Evolutionary conservation across 768 basidiomycete genomes (phyloP).

Genomic region (Amanita subjunquillea): DNA sequence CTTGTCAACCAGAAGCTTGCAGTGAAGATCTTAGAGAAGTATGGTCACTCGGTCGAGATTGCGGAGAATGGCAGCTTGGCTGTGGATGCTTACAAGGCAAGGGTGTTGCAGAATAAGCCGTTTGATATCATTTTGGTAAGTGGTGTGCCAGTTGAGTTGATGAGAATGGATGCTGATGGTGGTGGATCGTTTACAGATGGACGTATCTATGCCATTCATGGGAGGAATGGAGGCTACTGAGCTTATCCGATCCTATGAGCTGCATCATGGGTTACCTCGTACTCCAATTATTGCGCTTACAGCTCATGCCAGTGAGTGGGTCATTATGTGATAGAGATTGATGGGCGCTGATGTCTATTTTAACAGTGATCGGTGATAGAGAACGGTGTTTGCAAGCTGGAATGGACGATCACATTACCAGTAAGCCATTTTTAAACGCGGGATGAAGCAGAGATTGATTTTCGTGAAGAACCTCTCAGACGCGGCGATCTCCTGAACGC

Average conservation of each 20-base stretch:
- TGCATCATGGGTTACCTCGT: constrained; percentile 52
- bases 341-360: constrained; percentile 3
- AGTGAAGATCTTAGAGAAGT: constrained; percentile 92
- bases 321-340: constrained; percentile 5
- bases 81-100: constrained; percentile 81
- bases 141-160: not conserved
- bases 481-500: constrained; percentile 73
- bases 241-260: constrained; percentile 79
- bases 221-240: constrained; percentile 98
- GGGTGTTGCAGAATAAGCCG: constrained; percentile 58
- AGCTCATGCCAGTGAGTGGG: constrained; percentile 86
- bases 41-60: constrained; percentile 91
- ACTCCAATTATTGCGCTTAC: constrained; percentile 96
- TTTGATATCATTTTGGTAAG: constrained; percentile 89
- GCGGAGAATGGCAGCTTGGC: constrained; percentile 96
- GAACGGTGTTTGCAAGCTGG: constrained; percentile 40
- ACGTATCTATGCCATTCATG: constrained; percentile 98
- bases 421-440: constrained; percentile 27
- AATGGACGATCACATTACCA: constrained; percentile 75
- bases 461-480: constrained; percentile 56
- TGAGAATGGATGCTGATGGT: constrained; percentile 1
- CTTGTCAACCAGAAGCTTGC: constrained; percentile 94
- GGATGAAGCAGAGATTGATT: not conserved
- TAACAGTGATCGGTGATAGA: constrained; percentile 70
- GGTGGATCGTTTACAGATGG: constrained; percentile 54